These are phyloP conservation scores for Umbelopsis sp. DNA, from an alignment of 192 early-diverging fungal species.

Conservation along the genomic window DNA sequence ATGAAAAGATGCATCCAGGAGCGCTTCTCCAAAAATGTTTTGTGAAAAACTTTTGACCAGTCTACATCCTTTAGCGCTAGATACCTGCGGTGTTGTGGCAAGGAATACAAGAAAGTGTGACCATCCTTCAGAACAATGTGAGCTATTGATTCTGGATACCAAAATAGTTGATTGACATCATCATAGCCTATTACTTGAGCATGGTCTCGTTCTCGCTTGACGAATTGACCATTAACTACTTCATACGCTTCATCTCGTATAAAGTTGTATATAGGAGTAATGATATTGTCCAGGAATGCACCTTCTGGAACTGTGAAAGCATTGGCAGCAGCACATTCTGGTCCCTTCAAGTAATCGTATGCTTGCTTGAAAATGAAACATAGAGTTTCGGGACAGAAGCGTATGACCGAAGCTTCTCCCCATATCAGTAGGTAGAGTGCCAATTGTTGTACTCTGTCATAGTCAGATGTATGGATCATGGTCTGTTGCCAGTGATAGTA, in stretches of 20 bases:
- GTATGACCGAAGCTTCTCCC: slow-evolving; percentile 77
- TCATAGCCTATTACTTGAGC: slow-evolving; percentile 76
- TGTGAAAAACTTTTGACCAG: slow-evolving; percentile 74
- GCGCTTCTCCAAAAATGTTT: slow-evolving; percentile 84
- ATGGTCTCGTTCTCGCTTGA: slow-evolving; percentile 78
- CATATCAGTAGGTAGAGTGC: slow-evolving; percentile 79
- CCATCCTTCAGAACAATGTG: slow-evolving; percentile 54
- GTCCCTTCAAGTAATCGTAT: slow-evolving; percentile 53
- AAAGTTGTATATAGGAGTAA: slow-evolving; percentile 75
- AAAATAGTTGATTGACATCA: slow-evolving; percentile 86
- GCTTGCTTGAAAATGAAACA: slow-evolving; percentile 84
- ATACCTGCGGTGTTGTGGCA: slow-evolving; percentile 69
- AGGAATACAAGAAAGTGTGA: slow-evolving; percentile 60
- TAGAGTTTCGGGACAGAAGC: slow-evolving; percentile 73
- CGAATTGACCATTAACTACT: slow-evolving; percentile 60
- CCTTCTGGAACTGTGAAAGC: slow-evolving; percentile 62
- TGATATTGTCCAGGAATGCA: slow-evolving; percentile 65
- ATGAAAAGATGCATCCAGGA: slow-evolving; percentile 82
- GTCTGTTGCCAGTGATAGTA: slow-evolving; percentile 67
- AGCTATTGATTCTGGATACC: slow-evolving; percentile 70
- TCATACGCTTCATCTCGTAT: slow-evolving; percentile 74
- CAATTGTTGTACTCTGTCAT: slow-evolving; percentile 69
- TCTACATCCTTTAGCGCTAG: slow-evolving; percentile 59
- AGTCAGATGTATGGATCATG: slow-evolving; percentile 73
- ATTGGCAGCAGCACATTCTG: slow-evolving; percentile 48